Percentiles rank a stretch among this genome's conserved stretches.
Evolutionary conservation across 371 early-diverging fungal genomes (phyloP).

Genomic region (Syncephalastrum contaminatum): DNA sequence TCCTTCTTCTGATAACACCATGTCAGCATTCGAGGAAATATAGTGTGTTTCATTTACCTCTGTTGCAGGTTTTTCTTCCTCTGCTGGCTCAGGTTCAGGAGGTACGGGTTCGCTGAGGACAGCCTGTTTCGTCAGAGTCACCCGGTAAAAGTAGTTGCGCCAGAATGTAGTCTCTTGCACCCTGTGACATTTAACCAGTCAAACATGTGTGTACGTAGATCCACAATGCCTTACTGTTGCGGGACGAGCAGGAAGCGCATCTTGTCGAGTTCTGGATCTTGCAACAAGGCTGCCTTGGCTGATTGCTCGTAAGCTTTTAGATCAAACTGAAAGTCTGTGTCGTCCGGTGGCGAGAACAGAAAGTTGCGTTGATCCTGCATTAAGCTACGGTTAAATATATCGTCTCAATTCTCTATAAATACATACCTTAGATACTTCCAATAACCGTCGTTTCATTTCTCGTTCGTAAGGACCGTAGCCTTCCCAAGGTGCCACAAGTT

Average conservation of each 20-base stretch:
- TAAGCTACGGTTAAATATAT: slow-evolving; percentile 4
- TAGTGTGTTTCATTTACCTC: neutral
- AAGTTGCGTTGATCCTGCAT: slow-evolving; percentile 69
- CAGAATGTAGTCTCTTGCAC: slow-evolving; percentile 66
- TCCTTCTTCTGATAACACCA: slow-evolving; percentile 4
- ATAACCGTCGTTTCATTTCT: slow-evolving; percentile 52
- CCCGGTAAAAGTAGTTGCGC: slow-evolving; percentile 80
- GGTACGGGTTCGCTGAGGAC: slow-evolving; percentile 19
- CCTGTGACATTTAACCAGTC: slow-evolving; percentile 30
- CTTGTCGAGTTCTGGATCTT: slow-evolving; percentile 55
- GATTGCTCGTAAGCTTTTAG: slow-evolving; percentile 55
- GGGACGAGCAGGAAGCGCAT: slow-evolving; percentile 53
- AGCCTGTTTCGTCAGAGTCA: slow-evolving; percentile 59
- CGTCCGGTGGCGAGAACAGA: slow-evolving; percentile 63
- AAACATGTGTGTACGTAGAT: too few species aligned
- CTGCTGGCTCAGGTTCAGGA: slow-evolving; percentile 13
- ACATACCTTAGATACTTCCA: slow-evolving; percentile 57
- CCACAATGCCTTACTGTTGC: slow-evolving; percentile 55
- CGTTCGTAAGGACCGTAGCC: slow-evolving; percentile 58
- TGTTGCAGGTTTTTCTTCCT: slow-evolving; percentile 1
- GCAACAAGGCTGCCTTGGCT: slow-evolving; percentile 61
- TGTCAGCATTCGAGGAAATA: too few species aligned
- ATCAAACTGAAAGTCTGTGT: slow-evolving; percentile 64
- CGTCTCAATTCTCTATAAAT: neutral
- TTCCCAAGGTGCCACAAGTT: slow-evolving; percentile 56